Evolutionary conservation across 176 grass and related monocot species (phyloP).

Genomic region (Carex myosuroides): DNA sequence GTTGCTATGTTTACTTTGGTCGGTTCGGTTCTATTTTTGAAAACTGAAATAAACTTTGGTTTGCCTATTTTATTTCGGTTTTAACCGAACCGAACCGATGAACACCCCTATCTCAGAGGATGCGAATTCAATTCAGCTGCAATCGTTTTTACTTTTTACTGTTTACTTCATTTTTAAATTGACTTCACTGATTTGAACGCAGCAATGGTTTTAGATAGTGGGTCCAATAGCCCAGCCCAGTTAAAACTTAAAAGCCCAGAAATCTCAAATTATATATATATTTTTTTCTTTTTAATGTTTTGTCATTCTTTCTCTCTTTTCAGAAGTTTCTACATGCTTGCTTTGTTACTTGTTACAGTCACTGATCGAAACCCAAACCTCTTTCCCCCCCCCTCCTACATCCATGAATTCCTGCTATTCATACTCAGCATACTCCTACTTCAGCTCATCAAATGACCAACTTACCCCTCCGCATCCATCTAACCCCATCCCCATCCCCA

Average conservation of each 20-base stretch:
- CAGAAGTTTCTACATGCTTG: not conserved
- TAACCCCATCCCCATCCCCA: conserved; percentile 41
- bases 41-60: no score
- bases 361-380: not conserved
- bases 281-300: not conserved
- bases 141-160: no score
- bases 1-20: no score
- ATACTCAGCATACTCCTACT: conserved; percentile 33
- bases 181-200: not conserved
- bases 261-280: not conserved
- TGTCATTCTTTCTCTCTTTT: not conserved
- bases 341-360: not conserved
- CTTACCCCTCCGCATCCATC: not conserved
- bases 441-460: conserved; percentile 29
- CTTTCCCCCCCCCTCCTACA: not conserved
- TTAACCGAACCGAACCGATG: no score
- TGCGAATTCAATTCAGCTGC: no score
- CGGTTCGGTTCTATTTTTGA: no score
- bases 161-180: no score
- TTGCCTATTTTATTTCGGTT: no score
- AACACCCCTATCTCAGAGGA: no score
- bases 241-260: not conserved
- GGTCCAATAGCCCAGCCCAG: not conserved
- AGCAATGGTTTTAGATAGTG: not conserved
- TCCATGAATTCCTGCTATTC: conserved; percentile 36